Percentiles rank a stretch among this genome's conserved stretches.
phyloP scores from a whole-genome alignment of 176 grass and related monocot species.

The Olyra latifolia region DNA sequence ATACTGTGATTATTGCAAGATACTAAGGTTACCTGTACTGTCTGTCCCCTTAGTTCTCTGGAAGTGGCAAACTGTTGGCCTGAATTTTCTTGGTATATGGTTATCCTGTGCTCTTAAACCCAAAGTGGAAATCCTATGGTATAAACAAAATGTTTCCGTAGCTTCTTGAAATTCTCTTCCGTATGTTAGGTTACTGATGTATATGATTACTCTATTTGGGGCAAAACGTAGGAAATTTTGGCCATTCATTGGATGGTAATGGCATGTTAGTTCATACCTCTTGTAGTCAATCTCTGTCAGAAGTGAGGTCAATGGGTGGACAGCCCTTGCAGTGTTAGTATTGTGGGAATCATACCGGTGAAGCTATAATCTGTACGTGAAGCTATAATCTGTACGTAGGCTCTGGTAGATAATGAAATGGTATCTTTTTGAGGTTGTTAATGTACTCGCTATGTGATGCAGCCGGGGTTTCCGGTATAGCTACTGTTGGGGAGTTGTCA shows the following conservation, averaged over 20 bases:
- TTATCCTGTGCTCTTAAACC: conserved; percentile 5
- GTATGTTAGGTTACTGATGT: conserved; percentile 24
- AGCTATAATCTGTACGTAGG: conserved; percentile 12
- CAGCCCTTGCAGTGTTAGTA: conserved; percentile 3
- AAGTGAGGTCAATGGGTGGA: background rate
- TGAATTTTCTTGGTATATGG: conserved; percentile 36
- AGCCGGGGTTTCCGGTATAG: background rate
- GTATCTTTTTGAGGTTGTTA: background rate
- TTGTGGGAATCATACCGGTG: background rate
- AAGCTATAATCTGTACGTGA: conserved; percentile 6
- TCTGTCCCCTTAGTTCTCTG: conserved; percentile 35
- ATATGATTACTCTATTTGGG: conserved; percentile 30
- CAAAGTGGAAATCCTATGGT: conserved; percentile 21
- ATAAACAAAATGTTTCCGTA: conserved; percentile 26
- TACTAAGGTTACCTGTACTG: conserved; percentile 12
- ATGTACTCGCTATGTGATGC: background rate
- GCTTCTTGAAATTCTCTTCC: conserved; percentile 26
- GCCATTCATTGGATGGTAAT: conserved; percentile 9
- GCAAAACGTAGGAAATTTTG: conserved; percentile 46
- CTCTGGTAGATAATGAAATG: background rate
- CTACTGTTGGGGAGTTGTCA: background rate
- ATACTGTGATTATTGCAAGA: conserved; percentile 26
- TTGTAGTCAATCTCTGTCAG: background rate
- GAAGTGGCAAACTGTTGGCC: conserved; percentile 29
- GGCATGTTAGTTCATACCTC: conserved; percentile 10